Conservation (phyloP, 805 yeast species). For the Metschnikowia noctiluminum region DNA sequence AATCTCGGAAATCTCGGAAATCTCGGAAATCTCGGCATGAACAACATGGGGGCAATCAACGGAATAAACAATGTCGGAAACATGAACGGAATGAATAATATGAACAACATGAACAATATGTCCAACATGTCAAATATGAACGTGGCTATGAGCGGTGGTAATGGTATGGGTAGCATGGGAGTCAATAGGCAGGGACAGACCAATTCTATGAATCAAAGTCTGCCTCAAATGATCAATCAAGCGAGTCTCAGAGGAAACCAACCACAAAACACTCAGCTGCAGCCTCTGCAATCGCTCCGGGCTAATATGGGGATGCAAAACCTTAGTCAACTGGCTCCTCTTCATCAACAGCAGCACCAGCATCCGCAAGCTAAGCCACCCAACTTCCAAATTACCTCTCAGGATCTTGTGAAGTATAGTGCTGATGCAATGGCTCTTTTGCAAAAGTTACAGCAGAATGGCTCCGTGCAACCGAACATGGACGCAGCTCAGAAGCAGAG, state of each 20-base stretch:
- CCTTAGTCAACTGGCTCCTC: constrained; percentile 14
- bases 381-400: constrained; percentile 19
- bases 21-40: background rate
- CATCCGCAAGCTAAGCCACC: constrained; percentile 12
- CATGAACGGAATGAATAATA: constrained; percentile 4
- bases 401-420: constrained; percentile 37
- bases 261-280: constrained; percentile 4
- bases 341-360: constrained; percentile 15
- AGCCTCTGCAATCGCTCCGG: constrained; percentile 7
- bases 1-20: constrained; percentile 2
- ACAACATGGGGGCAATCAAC: constrained; percentile 2
- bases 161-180: background rate
- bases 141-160: background rate
- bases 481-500: constrained; percentile 37
- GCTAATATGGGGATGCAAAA: constrained; percentile 5
- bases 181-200: constrained; percentile 3
- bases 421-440: constrained; percentile 40
- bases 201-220: constrained; percentile 6
- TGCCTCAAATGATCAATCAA: constrained; percentile 9
- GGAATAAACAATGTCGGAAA: constrained; percentile 3
- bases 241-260: constrained; percentile 2
- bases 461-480: constrained; percentile 32
- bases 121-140: background rate
- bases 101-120: constrained; percentile 7
- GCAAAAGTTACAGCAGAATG: constrained; percentile 33